Evolutionary conservation across 768 basidiomycete species (phyloP).

Genomic region (Lactifluus pinguis): DNA sequence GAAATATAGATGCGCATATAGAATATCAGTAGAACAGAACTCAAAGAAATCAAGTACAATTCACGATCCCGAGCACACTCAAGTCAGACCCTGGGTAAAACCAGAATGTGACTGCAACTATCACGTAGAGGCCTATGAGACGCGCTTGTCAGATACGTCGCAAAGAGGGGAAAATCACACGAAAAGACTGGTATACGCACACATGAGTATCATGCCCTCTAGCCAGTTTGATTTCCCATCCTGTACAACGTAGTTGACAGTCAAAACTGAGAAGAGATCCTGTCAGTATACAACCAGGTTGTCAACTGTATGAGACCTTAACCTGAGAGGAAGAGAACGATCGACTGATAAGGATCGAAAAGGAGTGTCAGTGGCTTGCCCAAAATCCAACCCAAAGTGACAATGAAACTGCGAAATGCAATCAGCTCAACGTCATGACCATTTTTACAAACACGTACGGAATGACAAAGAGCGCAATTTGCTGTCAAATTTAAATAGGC

Average conservation of each 20-base stretch:
- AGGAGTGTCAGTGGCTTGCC: constrained; percentile 72
- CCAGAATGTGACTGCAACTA: constrained; percentile 64
- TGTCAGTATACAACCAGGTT: not conserved
- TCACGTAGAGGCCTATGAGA: constrained; percentile 53
- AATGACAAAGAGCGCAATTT: constrained; percentile 80
- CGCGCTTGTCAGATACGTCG: constrained; percentile 1
- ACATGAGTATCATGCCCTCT: constrained; percentile 67
- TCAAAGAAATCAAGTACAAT: not conserved
- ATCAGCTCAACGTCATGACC: not conserved
- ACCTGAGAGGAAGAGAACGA: constrained; percentile 48
- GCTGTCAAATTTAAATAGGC: constrained; percentile 32
- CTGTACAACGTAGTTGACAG: constrained; percentile 72
- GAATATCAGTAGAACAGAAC: not conserved
- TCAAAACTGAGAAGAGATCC: constrained; percentile 47
- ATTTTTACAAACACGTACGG: constrained; percentile 41
- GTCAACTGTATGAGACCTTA: constrained; percentile 4
- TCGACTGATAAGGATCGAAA: constrained; percentile 84
- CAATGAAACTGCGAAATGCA: constrained; percentile 45
- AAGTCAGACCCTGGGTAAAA: constrained; percentile 35
- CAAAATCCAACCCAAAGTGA: constrained; percentile 71
- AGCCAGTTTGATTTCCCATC: constrained; percentile 84
- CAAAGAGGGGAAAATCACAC: not conserved
- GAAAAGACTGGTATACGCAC: constrained; percentile 29
- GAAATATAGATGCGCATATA: not conserved
- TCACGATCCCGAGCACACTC: not conserved